These are phyloP conservation scores for Cercophora newfieldiana DNA, from an alignment of 495 filamentous ascomycete genomes.

Conservation along the genomic window DNA sequence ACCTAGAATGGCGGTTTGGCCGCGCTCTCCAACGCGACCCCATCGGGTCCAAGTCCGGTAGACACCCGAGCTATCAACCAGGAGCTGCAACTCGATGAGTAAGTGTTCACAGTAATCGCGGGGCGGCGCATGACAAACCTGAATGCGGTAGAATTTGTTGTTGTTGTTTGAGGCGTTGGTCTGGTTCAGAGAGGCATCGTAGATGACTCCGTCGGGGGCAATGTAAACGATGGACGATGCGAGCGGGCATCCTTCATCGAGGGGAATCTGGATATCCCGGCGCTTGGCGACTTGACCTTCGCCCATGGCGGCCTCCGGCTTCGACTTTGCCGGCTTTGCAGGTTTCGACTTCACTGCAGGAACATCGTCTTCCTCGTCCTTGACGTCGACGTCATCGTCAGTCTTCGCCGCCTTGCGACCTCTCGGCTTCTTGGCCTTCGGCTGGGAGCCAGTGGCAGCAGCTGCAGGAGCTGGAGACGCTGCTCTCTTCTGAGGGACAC, in stretches of 20 bases:
- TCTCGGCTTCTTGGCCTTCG: slow-evolving; percentile 26
- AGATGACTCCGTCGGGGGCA: slow-evolving; percentile 62
- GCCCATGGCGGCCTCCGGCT: slow-evolving; percentile 34
- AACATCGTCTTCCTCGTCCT: slow-evolving; percentile 20
- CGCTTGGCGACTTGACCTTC: slow-evolving; percentile 48
- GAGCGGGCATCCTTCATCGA: slow-evolving; percentile 44
- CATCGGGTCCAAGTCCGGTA: slow-evolving; percentile 68
- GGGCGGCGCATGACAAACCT: too few species aligned
- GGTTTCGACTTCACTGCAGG: slow-evolving; percentile 14
- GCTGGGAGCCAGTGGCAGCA: slow-evolving; percentile 10
- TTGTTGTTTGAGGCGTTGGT: slow-evolving; percentile 60
- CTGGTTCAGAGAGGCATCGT: slow-evolving; percentile 62
- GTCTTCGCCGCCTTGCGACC: slow-evolving; percentile 35
- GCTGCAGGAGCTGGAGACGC: slow-evolving; percentile 13
- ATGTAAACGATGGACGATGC: slow-evolving; percentile 59
- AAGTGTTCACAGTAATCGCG: neutral
- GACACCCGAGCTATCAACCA: slow-evolving; percentile 25
- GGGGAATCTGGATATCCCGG: slow-evolving; percentile 46
- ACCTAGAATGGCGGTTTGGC: slow-evolving; percentile 55
- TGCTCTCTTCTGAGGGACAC: slow-evolving; percentile 26
- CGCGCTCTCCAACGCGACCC: slow-evolving; percentile 76
- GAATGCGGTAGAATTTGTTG: slow-evolving; percentile 74
- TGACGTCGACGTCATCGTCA: slow-evolving; percentile 21
- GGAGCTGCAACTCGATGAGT: slow-evolving; percentile 34
- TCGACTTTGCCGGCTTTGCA: slow-evolving; percentile 10